These are phyloP conservation scores for Sugiyamaella floridensis DNA, from an alignment of 805 yeast genomes.

Conservation along the genomic window DNA sequence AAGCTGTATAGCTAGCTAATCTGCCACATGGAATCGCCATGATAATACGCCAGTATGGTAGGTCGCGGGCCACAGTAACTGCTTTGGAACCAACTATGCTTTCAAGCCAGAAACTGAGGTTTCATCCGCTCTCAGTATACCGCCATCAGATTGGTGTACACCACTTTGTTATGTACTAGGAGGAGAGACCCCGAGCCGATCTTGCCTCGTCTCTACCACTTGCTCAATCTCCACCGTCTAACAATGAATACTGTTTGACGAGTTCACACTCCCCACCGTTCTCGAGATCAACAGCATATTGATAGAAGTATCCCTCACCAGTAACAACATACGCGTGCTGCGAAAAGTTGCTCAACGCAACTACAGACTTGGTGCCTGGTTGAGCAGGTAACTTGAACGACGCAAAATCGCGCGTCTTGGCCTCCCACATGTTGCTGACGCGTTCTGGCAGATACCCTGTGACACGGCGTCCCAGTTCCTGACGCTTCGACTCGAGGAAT, in stretches of 20 bases:
- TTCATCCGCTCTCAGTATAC: no score
- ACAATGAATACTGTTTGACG: constrained; percentile 59
- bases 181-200: no score
- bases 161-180: no score
- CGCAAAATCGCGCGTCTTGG: constrained; percentile 81
- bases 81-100: no score
- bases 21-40: no score
- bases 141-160: no score
- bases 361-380: constrained; percentile 24
- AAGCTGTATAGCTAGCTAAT: no score
- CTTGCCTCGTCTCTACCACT: no score
- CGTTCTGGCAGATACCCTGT: constrained; percentile 82
- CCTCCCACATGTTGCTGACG: constrained; percentile 77
- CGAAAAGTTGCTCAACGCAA: constrained; percentile 31
- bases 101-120: no score
- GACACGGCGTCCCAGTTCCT: constrained; percentile 29
- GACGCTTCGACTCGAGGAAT: constrained; percentile 14
- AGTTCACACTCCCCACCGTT: constrained; percentile 90
- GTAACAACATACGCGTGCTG: constrained; percentile 63
- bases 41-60: no score
- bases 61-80: no score
- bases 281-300: constrained; percentile 75
- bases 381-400: constrained; percentile 60
- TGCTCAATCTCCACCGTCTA: constrained; percentile 13
- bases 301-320: constrained; percentile 71